Conservation (phyloP, 2,329 filamentous ascomycete species). For the Xylaria sp. region DNA sequence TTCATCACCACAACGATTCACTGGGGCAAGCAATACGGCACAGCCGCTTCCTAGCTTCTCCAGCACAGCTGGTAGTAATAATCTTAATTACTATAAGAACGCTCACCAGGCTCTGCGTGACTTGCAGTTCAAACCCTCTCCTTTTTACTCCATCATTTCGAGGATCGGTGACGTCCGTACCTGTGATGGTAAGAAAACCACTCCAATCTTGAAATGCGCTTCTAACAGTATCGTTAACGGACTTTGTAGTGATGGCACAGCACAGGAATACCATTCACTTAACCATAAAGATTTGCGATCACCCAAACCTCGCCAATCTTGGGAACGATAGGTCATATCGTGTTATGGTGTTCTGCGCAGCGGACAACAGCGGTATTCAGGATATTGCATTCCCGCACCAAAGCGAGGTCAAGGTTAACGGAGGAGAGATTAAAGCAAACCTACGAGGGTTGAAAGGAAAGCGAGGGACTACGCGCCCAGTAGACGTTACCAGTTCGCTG, state of each 20-base stretch:
- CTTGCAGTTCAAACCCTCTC: slow-evolving; percentile 74
- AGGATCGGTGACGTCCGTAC: slow-evolving; percentile 72
- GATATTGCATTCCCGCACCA: slow-evolving; percentile 93
- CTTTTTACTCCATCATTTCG: slow-evolving; percentile 81
- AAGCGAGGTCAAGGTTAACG: slow-evolving; percentile 91
- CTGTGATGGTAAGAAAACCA: slow-evolving; percentile 73
- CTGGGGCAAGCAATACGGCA: slow-evolving; percentile 26
- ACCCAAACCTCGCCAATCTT: slow-evolving; percentile 66
- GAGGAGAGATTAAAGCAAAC: slow-evolving; percentile 90
- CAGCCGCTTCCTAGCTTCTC: slow-evolving; percentile 32
- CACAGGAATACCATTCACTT: slow-evolving; percentile 62
- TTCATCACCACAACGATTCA: slow-evolving; percentile 22
- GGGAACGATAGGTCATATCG: slow-evolving; percentile 70
- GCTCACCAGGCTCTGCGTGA: slow-evolving; percentile 33
- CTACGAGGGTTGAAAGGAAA: slow-evolving; percentile 95
- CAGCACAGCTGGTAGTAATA: slow-evolving; percentile 32
- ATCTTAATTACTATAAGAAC: slow-evolving; percentile 33
- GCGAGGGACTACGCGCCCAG: slow-evolving; percentile 91
- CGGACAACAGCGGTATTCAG: slow-evolving; percentile 70
- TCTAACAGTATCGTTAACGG: slow-evolving; percentile 28
- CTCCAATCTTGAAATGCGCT: not conserved
- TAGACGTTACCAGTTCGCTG: slow-evolving; percentile 85
- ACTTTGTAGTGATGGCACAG: slow-evolving; percentile 63
- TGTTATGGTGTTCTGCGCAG: slow-evolving; percentile 86
- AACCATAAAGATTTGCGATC: slow-evolving; percentile 61